A percentile compares a stretch with the other conserved stretches of the same genome.
Evolutionary conservation across 768 basidiomycete species (phyloP).

Genomic region (Mycena rosella): DNA sequence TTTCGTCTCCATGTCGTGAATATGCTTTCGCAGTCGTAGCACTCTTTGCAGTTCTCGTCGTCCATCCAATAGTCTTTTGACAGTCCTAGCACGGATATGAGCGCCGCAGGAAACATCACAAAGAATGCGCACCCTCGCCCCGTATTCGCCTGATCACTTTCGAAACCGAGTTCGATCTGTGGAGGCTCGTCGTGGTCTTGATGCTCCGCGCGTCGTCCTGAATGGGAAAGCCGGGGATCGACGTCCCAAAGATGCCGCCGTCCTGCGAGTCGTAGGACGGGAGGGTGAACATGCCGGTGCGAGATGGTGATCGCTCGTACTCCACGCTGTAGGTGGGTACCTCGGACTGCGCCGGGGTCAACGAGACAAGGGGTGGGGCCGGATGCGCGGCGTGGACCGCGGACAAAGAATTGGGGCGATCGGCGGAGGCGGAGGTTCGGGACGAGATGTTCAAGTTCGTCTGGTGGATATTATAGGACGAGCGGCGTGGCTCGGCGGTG

Average conservation of each 20-base stretch:
- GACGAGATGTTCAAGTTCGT: slow-evolving; percentile 62
- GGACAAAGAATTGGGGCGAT: slow-evolving; percentile 71
- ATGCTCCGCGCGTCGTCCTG: slow-evolving; percentile 92
- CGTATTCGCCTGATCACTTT: slow-evolving; percentile 92
- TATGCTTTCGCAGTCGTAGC: slow-evolving; percentile 94
- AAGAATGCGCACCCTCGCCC: slow-evolving; percentile 77
- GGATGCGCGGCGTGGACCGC: slow-evolving; percentile 64
- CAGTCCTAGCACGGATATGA: slow-evolving; percentile 63
- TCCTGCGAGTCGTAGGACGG: slow-evolving; percentile 70
- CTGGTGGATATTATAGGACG: slow-evolving; percentile 61
- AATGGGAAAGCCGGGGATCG: slow-evolving; percentile 94
- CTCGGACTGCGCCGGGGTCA: slow-evolving; percentile 89
- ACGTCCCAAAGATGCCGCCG: slow-evolving; percentile 71
- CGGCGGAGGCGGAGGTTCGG: slow-evolving; percentile 56
- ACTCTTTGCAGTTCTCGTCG: slow-evolving; percentile 94
- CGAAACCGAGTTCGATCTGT: slow-evolving; percentile 86
- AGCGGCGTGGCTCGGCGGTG: slow-evolving; percentile 68
- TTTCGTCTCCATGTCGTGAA: slow-evolving; percentile 96
- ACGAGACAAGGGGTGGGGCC: slow-evolving; percentile 87
- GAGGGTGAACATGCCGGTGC: slow-evolving; percentile 61
- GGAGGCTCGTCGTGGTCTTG: slow-evolving; percentile 77
- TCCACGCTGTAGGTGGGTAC: slow-evolving; percentile 77
- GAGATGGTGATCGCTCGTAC: slow-evolving; percentile 70
- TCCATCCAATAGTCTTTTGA: slow-evolving; percentile 99
- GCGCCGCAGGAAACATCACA: slow-evolving; percentile 6